These are phyloP conservation scores for Mucor plumbeus DNA, from an alignment of 371 early-diverging fungal genomes.

Conservation along the genomic window DNA sequence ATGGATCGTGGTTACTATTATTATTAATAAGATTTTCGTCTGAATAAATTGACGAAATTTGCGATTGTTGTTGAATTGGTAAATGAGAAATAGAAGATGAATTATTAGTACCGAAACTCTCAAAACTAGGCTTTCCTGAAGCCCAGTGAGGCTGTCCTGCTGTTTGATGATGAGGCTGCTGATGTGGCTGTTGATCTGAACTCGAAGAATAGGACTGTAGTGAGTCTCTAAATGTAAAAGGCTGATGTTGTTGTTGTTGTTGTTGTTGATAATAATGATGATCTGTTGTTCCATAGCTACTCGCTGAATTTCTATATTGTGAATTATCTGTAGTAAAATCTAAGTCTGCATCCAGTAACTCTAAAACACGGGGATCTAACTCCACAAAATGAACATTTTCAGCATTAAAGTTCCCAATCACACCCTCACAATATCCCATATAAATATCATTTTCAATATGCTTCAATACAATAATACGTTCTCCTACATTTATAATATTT, in stretches of 20 bases:
- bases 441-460: conserved; percentile 52
- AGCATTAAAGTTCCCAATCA: conserved; percentile 61
- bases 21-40: not conserved
- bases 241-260: not conserved
- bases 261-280: conserved; percentile 1
- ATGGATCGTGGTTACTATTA: conserved; percentile 13
- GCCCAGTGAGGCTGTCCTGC: conserved; percentile 21
- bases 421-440: conserved; percentile 65
- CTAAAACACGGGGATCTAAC: conserved; percentile 55
- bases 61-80: conserved; percentile 17
- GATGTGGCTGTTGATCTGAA: conserved; percentile 24
- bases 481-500: conserved; percentile 29
- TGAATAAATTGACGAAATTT: not conserved
- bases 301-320: conserved; percentile 26
- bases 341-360: conserved; percentile 49
- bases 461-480: conserved; percentile 50
- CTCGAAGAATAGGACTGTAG: conserved; percentile 33
- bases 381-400: conserved; percentile 64
- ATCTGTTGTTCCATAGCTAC: conserved; percentile 27
- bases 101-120: conserved; percentile 30
- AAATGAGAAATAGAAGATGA: conserved; percentile 16
- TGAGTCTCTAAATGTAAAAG: conserved; percentile 17
- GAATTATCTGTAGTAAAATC: conserved; percentile 35
- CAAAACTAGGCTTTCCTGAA: conserved; percentile 35
- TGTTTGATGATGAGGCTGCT: not conserved